Evolutionary conservation across 257 asterid genomes (phyloP), one percentile per base, ranked within the genome.

Genomic region (Solanum chiquidenum): DNA sequence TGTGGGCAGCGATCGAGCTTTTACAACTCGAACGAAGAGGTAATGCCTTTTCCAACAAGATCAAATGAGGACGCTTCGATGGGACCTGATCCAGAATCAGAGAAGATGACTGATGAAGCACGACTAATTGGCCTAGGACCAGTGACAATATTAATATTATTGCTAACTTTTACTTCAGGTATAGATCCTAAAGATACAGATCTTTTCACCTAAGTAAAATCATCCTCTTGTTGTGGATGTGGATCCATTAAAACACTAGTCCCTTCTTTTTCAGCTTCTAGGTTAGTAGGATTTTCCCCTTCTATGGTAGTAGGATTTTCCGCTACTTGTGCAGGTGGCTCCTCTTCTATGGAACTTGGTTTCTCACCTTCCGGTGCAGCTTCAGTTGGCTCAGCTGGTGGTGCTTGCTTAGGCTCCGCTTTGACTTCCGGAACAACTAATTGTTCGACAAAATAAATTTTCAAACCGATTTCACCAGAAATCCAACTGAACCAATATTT

Each of bases 41-140:
- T 96, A 96, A 52, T 95, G 98, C 98, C 95, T 62, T 96, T 96
- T 79, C 95, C 99, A 1, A 96, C 99, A 0, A 96, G 93, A 62
- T 96, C 99, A 90, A 96, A 96, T n/a, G 98, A 84, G 88, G 97
- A 92, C 68, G 91, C 92, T 58, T 96, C 98, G 25, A 93, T 90
- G 7, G 92, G 52, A 4, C 37, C 37, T 77, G 93, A 91, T 86
- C 93, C 91, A 77, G 62, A 38, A 68, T 96, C 98, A 6, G 99
- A 93, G 33, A 88, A 66, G 55, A 95, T 90, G 2, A 95, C 96
- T 0, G 99, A 96, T 37, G 98, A 91, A 7, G 92, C 95, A 0
- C 98, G 95, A 87, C 96, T 94, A 44, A 95, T 91, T 6, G 98
- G 96, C 87, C 90, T 91, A 0, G 98, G 95, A 42, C 92, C 93